These are phyloP conservation scores for Talaromyces pinophilus DNA, from an alignment of 2,329 filamentous ascomycete species.

Conservation along the genomic window DNA sequence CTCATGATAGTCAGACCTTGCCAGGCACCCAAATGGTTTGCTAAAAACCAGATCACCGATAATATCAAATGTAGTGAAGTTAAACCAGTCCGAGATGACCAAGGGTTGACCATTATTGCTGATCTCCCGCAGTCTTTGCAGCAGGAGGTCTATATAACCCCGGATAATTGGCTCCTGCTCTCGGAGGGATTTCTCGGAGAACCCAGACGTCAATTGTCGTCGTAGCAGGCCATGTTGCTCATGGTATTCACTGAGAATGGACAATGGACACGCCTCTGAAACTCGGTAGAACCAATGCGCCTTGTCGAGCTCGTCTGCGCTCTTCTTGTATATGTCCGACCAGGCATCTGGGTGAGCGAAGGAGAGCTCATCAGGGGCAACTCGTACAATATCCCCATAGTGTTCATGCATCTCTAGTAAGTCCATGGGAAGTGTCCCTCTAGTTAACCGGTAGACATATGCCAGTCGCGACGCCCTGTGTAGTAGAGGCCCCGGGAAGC, in stretches of 20 bases:
- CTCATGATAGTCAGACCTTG: background rate
- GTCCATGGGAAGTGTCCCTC: background rate
- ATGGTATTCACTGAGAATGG: background rate
- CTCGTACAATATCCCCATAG: background rate
- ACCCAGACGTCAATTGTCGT: background rate
- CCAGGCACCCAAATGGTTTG: background rate
- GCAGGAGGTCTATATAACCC: background rate
- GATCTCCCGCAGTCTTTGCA: background rate
- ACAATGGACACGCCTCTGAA: background rate
- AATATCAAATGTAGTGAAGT: background rate
- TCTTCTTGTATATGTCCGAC: background rate
- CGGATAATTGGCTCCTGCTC: background rate
- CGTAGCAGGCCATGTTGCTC: background rate
- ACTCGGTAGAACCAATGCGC: background rate
- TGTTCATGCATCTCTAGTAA: background rate
- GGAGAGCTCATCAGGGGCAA: background rate
- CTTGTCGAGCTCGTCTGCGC: background rate
- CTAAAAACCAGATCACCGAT: background rate
- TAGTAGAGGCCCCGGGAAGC: background rate
- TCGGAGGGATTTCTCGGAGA: background rate
- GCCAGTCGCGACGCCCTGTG: background rate
- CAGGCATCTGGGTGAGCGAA: background rate
- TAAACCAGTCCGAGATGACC: background rate
- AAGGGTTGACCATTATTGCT: background rate
- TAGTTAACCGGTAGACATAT: background rate